Evolutionary conservation across 2,329 filamentous ascomycete species (phyloP).

Genomic region (Aspergillus nomiae): DNA sequence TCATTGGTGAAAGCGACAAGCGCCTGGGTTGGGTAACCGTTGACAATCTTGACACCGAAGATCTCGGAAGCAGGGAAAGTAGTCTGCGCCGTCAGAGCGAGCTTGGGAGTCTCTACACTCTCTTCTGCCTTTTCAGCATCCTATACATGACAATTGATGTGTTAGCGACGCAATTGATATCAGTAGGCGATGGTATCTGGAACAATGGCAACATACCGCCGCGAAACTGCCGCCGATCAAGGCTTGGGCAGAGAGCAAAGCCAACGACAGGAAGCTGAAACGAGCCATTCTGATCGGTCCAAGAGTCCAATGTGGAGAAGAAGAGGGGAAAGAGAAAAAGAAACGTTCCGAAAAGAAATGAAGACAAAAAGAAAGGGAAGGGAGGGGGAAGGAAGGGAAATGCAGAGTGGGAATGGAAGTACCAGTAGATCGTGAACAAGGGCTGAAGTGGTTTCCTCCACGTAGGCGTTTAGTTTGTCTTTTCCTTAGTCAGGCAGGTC

Average conservation of each 20-base stretch:
- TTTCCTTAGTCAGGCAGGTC: background rate
- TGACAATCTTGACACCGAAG: constrained; percentile 94
- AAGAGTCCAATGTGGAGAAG: constrained; percentile 15
- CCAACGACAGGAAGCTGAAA: constrained; percentile 71
- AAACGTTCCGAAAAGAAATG: constrained; percentile 9
- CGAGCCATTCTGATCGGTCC: constrained; percentile 64
- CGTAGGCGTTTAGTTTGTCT: constrained; percentile 24
- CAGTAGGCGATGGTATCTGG: background rate
- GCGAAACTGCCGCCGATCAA: constrained; percentile 65
- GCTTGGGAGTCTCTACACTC: constrained; percentile 62
- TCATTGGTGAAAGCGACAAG: constrained; percentile 82
- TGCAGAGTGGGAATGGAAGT: constrained; percentile 2
- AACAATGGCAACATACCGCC: constrained; percentile 52
- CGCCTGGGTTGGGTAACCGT: constrained; percentile 81
- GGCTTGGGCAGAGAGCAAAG: constrained; percentile 70
- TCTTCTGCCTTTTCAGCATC: constrained; percentile 66
- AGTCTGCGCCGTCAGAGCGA: constrained; percentile 58
- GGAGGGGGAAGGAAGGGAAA: constrained; percentile 11
- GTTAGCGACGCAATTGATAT: constrained; percentile 28
- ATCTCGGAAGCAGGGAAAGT: constrained; percentile 71
- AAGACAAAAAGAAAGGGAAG: constrained; percentile 4
- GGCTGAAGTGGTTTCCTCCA: constrained; percentile 23
- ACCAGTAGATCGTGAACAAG: background rate
- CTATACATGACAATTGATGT: constrained; percentile 24
- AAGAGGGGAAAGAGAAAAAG: constrained; percentile 20